Percentiles rank a stretch among this genome's conserved stretches.
phyloP scores from a whole-genome alignment of 2,329 filamentous ascomycete genomes.

The Botrytis aclada region DNA sequence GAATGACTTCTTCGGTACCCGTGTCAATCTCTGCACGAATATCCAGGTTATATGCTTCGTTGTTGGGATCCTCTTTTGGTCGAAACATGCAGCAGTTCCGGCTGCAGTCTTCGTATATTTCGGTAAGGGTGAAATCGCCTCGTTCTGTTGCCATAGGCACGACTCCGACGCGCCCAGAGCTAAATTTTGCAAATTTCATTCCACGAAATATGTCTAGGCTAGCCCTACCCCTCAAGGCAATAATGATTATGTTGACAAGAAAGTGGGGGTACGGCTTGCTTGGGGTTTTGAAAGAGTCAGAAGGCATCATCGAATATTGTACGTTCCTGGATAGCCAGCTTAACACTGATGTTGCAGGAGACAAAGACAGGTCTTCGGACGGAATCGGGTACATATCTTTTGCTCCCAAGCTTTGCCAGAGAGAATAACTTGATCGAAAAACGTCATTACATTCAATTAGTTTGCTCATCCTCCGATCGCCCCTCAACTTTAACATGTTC shows the following conservation, averaged over 20 bases:
- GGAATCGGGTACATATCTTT: not conserved
- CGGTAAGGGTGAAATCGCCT: not conserved
- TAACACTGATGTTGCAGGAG: accelerated
- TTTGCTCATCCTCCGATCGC: too few relatives aligned
- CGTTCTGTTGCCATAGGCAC: not conserved
- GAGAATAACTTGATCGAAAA: too few relatives aligned
- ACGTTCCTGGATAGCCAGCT: accelerated
- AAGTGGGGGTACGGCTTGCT: not conserved
- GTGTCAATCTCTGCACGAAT: too few relatives aligned
- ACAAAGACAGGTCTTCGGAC: not conserved
- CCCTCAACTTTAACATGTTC: not conserved
- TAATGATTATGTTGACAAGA: not conserved
- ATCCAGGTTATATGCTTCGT: not conserved
- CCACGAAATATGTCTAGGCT: not conserved
- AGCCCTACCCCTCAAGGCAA: not conserved
- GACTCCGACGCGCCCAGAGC: not conserved
- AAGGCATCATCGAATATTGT: not conserved
- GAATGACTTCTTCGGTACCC: accelerated
- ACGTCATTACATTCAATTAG: too few relatives aligned
- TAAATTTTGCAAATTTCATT: not conserved
- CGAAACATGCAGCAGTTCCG: not conserved
- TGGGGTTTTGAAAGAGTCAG: not conserved
- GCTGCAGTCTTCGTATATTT: accelerated
- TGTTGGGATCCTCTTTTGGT: accelerated
- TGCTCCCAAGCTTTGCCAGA: not conserved